Base-by-base conservation (phyloP, 1,284 basidiomycete species). In the Vanrija sp. region DNA sequence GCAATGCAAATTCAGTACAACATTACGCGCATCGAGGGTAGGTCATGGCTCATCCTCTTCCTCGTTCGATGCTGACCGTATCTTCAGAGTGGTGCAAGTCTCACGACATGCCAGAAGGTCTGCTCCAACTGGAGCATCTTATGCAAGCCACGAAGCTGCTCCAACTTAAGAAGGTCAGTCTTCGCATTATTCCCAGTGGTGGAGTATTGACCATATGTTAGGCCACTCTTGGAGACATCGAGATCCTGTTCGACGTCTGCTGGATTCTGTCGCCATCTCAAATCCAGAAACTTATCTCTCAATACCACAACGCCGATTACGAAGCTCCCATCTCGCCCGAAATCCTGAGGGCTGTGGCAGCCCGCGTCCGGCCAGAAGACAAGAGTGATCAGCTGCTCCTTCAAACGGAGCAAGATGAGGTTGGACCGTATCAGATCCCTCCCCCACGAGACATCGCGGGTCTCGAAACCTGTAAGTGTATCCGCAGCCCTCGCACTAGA, bases 261-360 rank as follows among this genome's bases (percentile, higher is more conserved):
- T 98, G 96, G 96, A 98, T 99, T 87, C 82, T 99, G 51, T 98
- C 93, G 57, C 96, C 96, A 0, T 95, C 95, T 73, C 96, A 99
- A 77, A 98, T 99, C 67, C 96, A 98, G 80, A 89, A 95, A 71
- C 91, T 97, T 84, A 96, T 95, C 78, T 89, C 88, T 58, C 94
- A 96, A 78, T 98, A 98, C 80, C 95, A 96, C 71, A 94, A 96
- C 58, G 96, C 96, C 46, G 96, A 98, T 78, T 68, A 67, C 29
- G 73, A 96, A 87, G 92, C 90, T 64, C 94, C 94, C 6, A 95
- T 98, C 66, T 93, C 93, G 0, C 89, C 91, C 29, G 94, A 98
- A 77, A 97, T 98, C 57, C 81, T 98, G 46, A 88, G 90, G 55
- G 90, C 96, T n/a, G 94, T 98, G 45, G 91, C 93, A 40, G 89